Evolutionary conservation across 164 flowering plant genomes (phyloP).

Genomic region (Buxus sempervirens): DNA sequence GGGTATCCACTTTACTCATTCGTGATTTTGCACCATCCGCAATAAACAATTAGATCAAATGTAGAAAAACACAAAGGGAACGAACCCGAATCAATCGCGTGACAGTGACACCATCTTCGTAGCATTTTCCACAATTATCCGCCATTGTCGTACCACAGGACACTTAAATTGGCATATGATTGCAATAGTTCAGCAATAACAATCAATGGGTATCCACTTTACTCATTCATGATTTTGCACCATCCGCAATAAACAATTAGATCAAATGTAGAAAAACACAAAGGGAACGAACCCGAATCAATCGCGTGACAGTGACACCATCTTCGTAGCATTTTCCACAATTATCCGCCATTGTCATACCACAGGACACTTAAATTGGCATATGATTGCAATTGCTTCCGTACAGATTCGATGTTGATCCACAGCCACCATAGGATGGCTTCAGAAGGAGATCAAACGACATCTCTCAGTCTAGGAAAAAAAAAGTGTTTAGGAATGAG

Average conservation of each 20-base stretch:
- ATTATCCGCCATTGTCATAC: slow-evolving; percentile 72
- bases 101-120: slow-evolving; percentile 63
- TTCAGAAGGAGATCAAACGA: slow-evolving; percentile 72
- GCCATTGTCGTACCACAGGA: slow-evolving; percentile 84
- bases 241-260: too few relatives aligned
- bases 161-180: slow-evolving; percentile 89
- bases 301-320: slow-evolving; percentile 59
- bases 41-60: too few relatives aligned
- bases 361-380: slow-evolving; percentile 83
- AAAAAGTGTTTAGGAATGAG: slow-evolving; percentile 1
- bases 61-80: not conserved
- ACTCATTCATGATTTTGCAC: too few relatives aligned
- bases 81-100: slow-evolving; percentile 76
- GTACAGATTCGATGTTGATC: slow-evolving; percentile 61
- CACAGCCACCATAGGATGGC: slow-evolving; percentile 69
- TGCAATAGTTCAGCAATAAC: too few relatives aligned
- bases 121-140: slow-evolving; percentile 52
- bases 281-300: slow-evolving; percentile 54
- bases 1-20: too few relatives aligned
- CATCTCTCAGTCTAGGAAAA: slow-evolving; percentile 29
- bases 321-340: slow-evolving; percentile 65
- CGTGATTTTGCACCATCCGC: too few relatives aligned
- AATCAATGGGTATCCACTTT: too few relatives aligned
- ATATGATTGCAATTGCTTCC: slow-evolving; percentile 97
- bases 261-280: not conserved